Evolutionary conservation across 2,329 filamentous ascomycete genomes (phyloP).

Genomic region (Dactylonectria macrodidyma): DNA sequence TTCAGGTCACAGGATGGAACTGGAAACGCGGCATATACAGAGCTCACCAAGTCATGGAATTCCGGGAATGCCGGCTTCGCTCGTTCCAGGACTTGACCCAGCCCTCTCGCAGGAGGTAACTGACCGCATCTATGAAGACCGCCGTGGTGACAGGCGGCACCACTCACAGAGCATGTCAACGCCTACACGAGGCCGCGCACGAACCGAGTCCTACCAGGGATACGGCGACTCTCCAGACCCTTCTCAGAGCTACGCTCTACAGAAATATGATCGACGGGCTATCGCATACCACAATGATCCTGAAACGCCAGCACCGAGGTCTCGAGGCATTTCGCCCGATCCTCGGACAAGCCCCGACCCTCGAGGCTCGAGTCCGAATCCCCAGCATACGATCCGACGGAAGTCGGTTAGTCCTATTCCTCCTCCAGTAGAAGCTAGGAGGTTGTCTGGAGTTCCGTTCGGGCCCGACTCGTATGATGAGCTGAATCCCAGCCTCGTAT

Average conservation of each 20-base stretch:
- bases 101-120: conserved; percentile 69
- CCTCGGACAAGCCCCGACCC: conserved; percentile 54
- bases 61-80: conserved; percentile 67
- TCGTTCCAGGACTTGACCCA: conserved; percentile 74
- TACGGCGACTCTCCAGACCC: conserved; percentile 42
- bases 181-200: conserved; percentile 58
- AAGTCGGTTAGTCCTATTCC: conserved; percentile 84
- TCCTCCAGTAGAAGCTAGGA: conserved; percentile 62
- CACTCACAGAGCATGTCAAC: conserved; percentile 57
- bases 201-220: conserved; percentile 45
- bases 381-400: conserved; percentile 71
- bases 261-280: conserved; percentile 61
- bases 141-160: conserved; percentile 63
- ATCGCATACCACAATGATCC: conserved; percentile 56
- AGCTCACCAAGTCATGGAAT: conserved; percentile 57
- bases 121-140: conserved; percentile 71
- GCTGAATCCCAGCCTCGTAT: conserved; percentile 73
- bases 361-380: conserved; percentile 53
- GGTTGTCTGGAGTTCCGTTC: conserved; percentile 77
- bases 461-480: conserved; percentile 83
- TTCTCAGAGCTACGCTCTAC: conserved; percentile 55
- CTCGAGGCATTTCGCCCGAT: conserved; percentile 57
- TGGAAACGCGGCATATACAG: conserved; percentile 53
- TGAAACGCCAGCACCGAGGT: conserved; percentile 44
- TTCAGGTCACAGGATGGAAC: conserved; percentile 52